Evolutionary conservation across 1,139 yeast species (phyloP).

Genomic region (Taphrina deformans): DNA sequence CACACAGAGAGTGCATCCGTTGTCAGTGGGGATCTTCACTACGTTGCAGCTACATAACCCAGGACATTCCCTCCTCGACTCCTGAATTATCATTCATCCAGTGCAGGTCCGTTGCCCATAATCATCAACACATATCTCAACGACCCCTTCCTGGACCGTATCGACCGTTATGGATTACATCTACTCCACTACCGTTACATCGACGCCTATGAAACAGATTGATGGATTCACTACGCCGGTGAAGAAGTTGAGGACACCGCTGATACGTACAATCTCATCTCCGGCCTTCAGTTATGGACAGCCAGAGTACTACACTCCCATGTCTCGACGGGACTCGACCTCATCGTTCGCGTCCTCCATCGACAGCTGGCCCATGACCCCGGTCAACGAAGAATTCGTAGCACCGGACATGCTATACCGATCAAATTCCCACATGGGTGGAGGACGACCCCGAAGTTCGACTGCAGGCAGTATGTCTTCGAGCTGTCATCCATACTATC

Average conservation of each 20-base stretch:
- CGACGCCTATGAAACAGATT: slow-evolving; percentile 31
- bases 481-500: slow-evolving; percentile 24
- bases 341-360: slow-evolving; percentile 30
- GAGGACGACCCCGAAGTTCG: slow-evolving; percentile 26
- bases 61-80: slow-evolving; percentile 20
- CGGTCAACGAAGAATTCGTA: slow-evolving; percentile 22
- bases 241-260: slow-evolving; percentile 20
- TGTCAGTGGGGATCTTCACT: neutral
- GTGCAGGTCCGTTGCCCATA: neutral
- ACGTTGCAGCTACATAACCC: slow-evolving; percentile 6
- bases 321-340: slow-evolving; percentile 31
- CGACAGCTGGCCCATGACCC: slow-evolving; percentile 33
- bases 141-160: slow-evolving; percentile 4
- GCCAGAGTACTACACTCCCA: slow-evolving; percentile 21
- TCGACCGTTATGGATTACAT: slow-evolving; percentile 20
- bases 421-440: slow-evolving; percentile 12
- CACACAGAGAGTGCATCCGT: slow-evolving; percentile 6
- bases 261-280: slow-evolving; percentile 22
- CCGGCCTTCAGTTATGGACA: slow-evolving; percentile 31
- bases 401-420: slow-evolving; percentile 27
- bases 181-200: slow-evolving; percentile 4
- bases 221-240: slow-evolving; percentile 25
- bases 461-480: slow-evolving; percentile 24
- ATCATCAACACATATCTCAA: slow-evolving; percentile 2
- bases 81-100: neutral